Percentiles rank a stretch among this genome's conserved stretches.
phyloP scores from a whole-genome alignment of 2,329 filamentous ascomycete species.

The Scytalidium lignicola region DNA sequence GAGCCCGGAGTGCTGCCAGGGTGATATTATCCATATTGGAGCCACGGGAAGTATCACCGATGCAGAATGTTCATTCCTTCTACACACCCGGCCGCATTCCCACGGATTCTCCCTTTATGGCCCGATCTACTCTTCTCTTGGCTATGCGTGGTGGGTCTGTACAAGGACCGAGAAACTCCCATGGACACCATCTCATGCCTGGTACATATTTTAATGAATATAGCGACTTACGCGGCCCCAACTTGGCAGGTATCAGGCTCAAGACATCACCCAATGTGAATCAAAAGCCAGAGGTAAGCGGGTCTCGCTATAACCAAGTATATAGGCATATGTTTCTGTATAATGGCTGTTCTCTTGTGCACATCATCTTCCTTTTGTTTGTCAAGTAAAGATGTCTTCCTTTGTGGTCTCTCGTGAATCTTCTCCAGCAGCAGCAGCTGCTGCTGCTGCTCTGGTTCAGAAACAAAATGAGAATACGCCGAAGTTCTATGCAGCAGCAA shows the following conservation, averaged over 20 bases:
- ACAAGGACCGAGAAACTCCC: neutral
- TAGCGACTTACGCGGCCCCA: neutral
- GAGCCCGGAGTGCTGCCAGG: neutral
- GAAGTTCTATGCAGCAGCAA: slow-evolving; percentile 16
- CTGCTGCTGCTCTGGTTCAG: slow-evolving; percentile 1
- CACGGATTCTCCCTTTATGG: neutral
- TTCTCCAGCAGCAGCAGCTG: slow-evolving; percentile 8
- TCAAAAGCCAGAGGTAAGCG: neutral
- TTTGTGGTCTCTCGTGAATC: neutral
- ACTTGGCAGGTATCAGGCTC: neutral
- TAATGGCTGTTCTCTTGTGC: neutral
- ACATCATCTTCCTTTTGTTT: neutral
- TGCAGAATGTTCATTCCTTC: neutral
- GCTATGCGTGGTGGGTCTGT: neutral
- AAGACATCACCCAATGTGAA: neutral
- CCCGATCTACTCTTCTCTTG: neutral
- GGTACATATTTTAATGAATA: neutral
- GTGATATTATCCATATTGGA: neutral
- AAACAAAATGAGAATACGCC: slow-evolving; percentile 10
- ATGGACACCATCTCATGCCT: neutral
- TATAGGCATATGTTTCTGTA: neutral
- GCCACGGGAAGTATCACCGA: neutral
- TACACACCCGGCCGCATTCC: neutral
- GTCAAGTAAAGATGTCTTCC: neutral
- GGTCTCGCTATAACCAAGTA: neutral